Percentiles rank a stretch among this genome's conserved stretches.
phyloP scores from a whole-genome alignment of 2,329 filamentous ascomycete genomes.

The Aureobasidium melanogenum region DNA sequence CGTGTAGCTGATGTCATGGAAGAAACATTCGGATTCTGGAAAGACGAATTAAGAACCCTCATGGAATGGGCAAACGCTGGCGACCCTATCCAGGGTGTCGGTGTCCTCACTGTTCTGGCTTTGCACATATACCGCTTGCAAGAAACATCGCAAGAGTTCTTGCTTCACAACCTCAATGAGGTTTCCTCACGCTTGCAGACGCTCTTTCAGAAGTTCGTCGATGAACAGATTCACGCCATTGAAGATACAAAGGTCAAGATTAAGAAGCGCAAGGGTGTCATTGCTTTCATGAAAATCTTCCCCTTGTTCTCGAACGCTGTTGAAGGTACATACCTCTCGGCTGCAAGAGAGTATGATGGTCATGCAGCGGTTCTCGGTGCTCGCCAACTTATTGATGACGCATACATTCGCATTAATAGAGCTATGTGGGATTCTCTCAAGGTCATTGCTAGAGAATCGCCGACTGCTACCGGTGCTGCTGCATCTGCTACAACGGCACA shows the following conservation, averaged over 20 bases:
- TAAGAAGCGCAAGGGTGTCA: constrained; percentile 95
- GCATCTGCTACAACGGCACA: constrained; percentile 30
- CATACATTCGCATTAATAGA: constrained; percentile 81
- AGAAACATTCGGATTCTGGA: constrained; percentile 74
- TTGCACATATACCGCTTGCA: constrained; percentile 69
- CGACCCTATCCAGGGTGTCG: constrained; percentile 87
- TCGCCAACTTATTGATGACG: constrained; percentile 70
- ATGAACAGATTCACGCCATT: constrained; percentile 89
- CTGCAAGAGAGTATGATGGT: constrained; percentile 37
- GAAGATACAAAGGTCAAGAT: constrained; percentile 99
- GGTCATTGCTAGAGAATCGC: constrained; percentile 73
- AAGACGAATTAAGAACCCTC: constrained; percentile 66
- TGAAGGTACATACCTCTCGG: constrained; percentile 65
- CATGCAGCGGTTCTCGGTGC: constrained; percentile 49
- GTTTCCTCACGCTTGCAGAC: constrained; percentile 65
- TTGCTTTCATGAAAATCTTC: constrained; percentile 90
- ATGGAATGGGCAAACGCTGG: constrained; percentile 74
- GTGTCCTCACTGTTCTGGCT: constrained; percentile 72
- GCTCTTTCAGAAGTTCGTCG: constrained; percentile 80
- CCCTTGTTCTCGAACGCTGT: constrained; percentile 74
- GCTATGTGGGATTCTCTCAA: constrained; percentile 97
- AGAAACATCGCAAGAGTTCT: constrained; percentile 88
- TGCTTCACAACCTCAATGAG: constrained; percentile 63
- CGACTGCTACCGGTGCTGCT: constrained; percentile 46
- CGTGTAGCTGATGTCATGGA: constrained; percentile 83